Conservation (phyloP, 2,329 filamentous ascomycete species). For the Diaporthe capsici region DNA sequence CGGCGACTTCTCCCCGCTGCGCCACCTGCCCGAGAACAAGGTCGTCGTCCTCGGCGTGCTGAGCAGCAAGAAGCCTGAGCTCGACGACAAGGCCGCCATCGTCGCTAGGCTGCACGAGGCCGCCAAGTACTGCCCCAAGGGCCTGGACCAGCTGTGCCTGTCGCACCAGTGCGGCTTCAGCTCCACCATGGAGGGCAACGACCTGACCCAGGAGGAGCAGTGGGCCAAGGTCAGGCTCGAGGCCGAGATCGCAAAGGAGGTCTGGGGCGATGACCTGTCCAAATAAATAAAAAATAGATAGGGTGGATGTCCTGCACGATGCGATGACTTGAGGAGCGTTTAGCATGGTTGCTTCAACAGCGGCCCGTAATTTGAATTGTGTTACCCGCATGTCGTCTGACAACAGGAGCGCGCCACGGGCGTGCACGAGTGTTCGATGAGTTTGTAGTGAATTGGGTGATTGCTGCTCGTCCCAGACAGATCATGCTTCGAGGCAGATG, state of each 20-base stretch:
- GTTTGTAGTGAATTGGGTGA: too few relatives aligned
- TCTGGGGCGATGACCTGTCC: constrained; percentile 66
- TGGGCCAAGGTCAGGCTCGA: constrained; percentile 69
- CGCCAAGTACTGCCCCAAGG: constrained; percentile 62
- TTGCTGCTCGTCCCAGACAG: neutral
- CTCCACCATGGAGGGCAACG: constrained; percentile 69
- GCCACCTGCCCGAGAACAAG: constrained; percentile 68
- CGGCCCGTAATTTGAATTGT: constrained; percentile 12
- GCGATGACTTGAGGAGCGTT: constrained; percentile 10
- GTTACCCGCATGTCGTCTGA: neutral
- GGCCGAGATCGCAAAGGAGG: constrained; percentile 69
- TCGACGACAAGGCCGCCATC: constrained; percentile 62
- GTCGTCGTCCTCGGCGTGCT: constrained; percentile 69
- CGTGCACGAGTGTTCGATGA: neutral
- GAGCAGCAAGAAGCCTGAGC: constrained; percentile 69
- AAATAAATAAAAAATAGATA: constrained; percentile 42
- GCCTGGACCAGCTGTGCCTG: constrained; percentile 68
- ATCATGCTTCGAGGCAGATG: neutral
- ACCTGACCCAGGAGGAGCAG: constrained; percentile 68
- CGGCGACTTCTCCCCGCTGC: constrained; percentile 68
- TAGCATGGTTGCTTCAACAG: constrained; percentile 37
- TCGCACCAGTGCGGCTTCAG: constrained; percentile 72
- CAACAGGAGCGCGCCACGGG: too few relatives aligned
- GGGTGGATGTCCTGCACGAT: neutral
- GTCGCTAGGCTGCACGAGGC: constrained; percentile 59